Percentiles rank a stretch among this genome's conserved stretches.
phyloP scores from a whole-genome alignment of 208 protist species.

The Angomonas ambiguus region DNA sequence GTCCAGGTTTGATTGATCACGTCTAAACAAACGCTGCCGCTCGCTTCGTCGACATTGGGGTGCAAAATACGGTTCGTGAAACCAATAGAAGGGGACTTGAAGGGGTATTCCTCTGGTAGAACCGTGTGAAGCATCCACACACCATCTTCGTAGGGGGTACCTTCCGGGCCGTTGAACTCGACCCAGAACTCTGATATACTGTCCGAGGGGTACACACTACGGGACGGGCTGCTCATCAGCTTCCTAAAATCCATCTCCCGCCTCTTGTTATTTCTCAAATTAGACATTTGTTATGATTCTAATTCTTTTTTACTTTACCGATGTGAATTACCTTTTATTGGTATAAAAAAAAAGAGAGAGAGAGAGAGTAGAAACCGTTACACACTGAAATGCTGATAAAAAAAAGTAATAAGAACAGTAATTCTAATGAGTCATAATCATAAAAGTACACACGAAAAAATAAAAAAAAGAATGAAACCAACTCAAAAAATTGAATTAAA shows the following conservation, averaged over 20 bases:
- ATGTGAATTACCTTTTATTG: not conserved
- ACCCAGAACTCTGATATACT: constrained; percentile 94
- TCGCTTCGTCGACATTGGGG: constrained; percentile 97
- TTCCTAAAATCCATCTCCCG: constrained; percentile 96
- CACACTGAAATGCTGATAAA: too few species aligned
- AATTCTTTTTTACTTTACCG: not conserved
- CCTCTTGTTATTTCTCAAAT: constrained; percentile 38
- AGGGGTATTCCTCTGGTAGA: constrained; percentile 96
- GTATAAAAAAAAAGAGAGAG: not conserved
- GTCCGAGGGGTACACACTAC: constrained; percentile 92
- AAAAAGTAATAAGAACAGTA: constrained; percentile 6
- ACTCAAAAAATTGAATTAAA: constrained; percentile 9
- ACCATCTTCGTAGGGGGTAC: constrained; percentile 96
- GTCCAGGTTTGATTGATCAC: constrained; percentile 99
- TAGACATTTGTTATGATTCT: not conserved
- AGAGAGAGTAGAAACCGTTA: too few species aligned
- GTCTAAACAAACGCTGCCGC: constrained; percentile 98
- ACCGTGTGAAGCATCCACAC: constrained; percentile 96
- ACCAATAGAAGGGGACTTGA: constrained; percentile 98
- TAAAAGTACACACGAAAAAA: not conserved
- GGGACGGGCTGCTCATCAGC: constrained; percentile 93
- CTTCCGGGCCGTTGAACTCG: constrained; percentile 95
- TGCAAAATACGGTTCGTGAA: constrained; percentile 98
- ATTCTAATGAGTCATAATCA: too few species aligned
- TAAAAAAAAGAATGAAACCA: constrained; percentile 13